These are phyloP conservation scores for Globisporangium paddicum DNA, from an alignment of 352 stramenopile species.

Conservation along the genomic window DNA sequence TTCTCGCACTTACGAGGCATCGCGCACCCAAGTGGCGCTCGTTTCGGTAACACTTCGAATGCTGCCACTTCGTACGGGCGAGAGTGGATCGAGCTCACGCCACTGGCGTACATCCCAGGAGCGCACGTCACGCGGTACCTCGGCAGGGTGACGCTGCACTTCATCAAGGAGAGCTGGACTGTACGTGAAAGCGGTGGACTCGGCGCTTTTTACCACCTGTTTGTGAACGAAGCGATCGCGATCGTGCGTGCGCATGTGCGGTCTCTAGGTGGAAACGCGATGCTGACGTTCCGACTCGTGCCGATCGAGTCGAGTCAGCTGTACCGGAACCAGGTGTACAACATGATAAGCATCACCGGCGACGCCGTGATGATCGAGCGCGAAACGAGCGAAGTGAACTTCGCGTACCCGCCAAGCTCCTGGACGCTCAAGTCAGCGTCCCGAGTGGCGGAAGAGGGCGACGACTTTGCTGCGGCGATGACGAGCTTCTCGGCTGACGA, in stretches of 20 bases:
- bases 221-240: conserved; percentile 83
- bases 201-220: conserved; percentile 85
- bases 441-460: conserved; percentile 9
- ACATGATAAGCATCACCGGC: conserved; percentile 89
- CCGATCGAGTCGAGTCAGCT: conserved; percentile 86
- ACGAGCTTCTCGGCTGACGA: conserved; percentile 8
- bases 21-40: conserved; percentile 11
- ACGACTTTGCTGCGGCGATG: conserved; percentile 2
- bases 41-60: conserved; percentile 8
- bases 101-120: conserved; percentile 70
- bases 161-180: conserved; percentile 89
- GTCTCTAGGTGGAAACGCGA: conserved; percentile 78
- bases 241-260: conserved; percentile 83
- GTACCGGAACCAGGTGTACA: conserved; percentile 90
- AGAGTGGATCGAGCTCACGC: conserved; percentile 85
- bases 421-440: conserved; percentile 29
- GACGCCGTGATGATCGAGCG: conserved; percentile 81
- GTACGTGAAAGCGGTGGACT: conserved; percentile 83
- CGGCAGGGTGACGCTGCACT: conserved; percentile 84
- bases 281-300: conserved; percentile 83
- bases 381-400: conserved; percentile 29
- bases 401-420: conserved; percentile 20
- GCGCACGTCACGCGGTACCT: conserved; percentile 74
- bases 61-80: conserved; percentile 32
- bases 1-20: conserved; percentile 33